These are phyloP conservation scores for Termitomyces sp. DNA, from an alignment of 768 basidiomycete species.

Conservation along the genomic window DNA sequence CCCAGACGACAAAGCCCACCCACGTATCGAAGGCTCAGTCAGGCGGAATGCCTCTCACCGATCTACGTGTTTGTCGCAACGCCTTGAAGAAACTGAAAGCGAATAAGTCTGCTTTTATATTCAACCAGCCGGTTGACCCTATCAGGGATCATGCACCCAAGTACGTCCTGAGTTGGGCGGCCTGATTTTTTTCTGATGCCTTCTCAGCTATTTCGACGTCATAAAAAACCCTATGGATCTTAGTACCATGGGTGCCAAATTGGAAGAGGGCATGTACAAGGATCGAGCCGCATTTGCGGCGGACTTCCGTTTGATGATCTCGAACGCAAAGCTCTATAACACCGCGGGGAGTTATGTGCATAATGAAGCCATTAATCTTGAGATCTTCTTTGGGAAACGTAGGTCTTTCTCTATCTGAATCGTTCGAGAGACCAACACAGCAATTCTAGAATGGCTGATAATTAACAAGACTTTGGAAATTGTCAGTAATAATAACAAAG, in stretches of 20 bases:
- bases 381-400: constrained; percentile 86
- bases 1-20: constrained; percentile 32
- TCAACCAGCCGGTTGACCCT: constrained; percentile 94
- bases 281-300: constrained; percentile 78
- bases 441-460: constrained; percentile 70
- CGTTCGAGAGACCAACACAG: background rate
- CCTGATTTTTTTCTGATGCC: constrained; percentile 8
- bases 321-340: constrained; percentile 88
- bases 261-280: constrained; percentile 82
- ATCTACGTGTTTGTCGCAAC: constrained; percentile 69
- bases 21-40: constrained; percentile 66
- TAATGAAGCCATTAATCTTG: constrained; percentile 69
- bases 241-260: constrained; percentile 79
- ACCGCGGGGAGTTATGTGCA: constrained; percentile 63
- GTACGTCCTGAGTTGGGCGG: constrained; percentile 36
- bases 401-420: constrained; percentile 19
- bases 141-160: constrained; percentile 85
- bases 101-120: constrained; percentile 69
- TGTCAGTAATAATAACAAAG: constrained; percentile 26
- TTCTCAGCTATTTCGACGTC: constrained; percentile 76
- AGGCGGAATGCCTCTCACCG: constrained; percentile 71
- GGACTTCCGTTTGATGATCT: constrained; percentile 85
- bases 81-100: constrained; percentile 75
- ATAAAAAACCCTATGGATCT: constrained; percentile 96
- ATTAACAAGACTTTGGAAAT: constrained; percentile 80